Evolutionary conservation across 129 eudicot species (phyloP), one percentile per base, ranked within the genome.

Genomic region (Flaveria linearis): DNA sequence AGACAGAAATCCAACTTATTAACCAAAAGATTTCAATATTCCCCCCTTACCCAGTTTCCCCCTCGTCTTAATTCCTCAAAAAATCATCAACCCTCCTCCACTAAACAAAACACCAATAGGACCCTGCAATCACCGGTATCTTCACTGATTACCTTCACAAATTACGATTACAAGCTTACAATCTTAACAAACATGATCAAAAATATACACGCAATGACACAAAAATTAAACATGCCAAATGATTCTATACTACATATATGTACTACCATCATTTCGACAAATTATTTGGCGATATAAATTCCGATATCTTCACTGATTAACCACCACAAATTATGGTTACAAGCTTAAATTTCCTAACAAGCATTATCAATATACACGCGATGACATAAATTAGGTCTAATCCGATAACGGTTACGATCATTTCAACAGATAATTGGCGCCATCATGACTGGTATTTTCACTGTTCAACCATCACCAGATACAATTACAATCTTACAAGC

Each of bases 61-160:
- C 82, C 72, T 73, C 45, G 52, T 77, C 75, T 81, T 75, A 81
- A 78, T 70, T 55, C 84, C 83, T 78, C 62, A 68, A 17, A 50
- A 56, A 64, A 55, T 60, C 80, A 71, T 69, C 50, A 76, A 83
- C 76, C 20, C 20, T 47, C 83, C 75, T 66, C 56, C 70, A 72
- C 71, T 76, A 69, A 76, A 55, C 69, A 58, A 76, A 79, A 66
- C 78, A 86, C 47, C 36, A 51, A 72, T 17, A 14, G 62, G 62
- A 18, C 62, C 62, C 62, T 56, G 62, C 62, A 77, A 76, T 49
- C 41, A 78, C 53, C 55, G 5, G 4, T 76, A 9, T 53, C 49
- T 10, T 28, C 76, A 76, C 8, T 53, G 39, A 43, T 61, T 9
- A 22, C 65, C 66, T 1, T 20, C 69, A 76, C 2, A 56, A 11